A percentile compares a stretch with the other conserved stretches of the same genome.
Evolutionary conservation across 345 rosid genomes (phyloP).

Genomic region (Alliaria petiolata): DNA sequence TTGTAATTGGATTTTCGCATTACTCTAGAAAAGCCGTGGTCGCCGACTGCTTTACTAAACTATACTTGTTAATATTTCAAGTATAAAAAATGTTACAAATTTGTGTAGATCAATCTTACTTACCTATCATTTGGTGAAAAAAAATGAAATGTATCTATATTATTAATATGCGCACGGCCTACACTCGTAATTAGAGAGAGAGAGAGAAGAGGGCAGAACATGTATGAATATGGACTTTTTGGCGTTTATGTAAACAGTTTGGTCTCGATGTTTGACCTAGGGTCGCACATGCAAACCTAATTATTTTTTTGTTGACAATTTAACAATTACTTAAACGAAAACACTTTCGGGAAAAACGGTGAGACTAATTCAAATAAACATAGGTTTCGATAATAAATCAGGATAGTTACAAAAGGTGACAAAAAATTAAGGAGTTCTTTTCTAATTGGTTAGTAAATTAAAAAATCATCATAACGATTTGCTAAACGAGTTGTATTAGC

Average conservation of each 20-base stretch:
- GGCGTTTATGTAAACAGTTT: slow-evolving; percentile 2
- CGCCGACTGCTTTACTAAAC: no score
- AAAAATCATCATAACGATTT: no score
- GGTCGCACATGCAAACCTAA: slow-evolving; percentile 32
- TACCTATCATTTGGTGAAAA: background rate
- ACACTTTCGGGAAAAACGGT: background rate
- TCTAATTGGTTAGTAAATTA: no score
- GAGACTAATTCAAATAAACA: background rate
- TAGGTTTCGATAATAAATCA: background rate
- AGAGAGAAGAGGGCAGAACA: background rate
- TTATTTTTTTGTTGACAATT: slow-evolving; percentile 17
- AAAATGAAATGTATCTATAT: background rate
- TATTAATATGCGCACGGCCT: background rate
- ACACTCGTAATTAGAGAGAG: background rate
- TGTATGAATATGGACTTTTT: background rate
- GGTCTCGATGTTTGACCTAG: slow-evolving; percentile 15
- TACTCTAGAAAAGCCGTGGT: no score
- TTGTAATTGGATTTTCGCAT: no score
- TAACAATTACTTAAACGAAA: background rate
- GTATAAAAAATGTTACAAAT: background rate
- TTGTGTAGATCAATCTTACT: background rate
- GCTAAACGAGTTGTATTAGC: no score
- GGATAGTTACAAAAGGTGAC: no score
- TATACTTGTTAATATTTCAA: background rate
- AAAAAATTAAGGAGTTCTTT: no score